Evolutionary conservation across 352 stramenopile genomes (phyloP).

Genomic region (Phytophthora cactorum): DNA sequence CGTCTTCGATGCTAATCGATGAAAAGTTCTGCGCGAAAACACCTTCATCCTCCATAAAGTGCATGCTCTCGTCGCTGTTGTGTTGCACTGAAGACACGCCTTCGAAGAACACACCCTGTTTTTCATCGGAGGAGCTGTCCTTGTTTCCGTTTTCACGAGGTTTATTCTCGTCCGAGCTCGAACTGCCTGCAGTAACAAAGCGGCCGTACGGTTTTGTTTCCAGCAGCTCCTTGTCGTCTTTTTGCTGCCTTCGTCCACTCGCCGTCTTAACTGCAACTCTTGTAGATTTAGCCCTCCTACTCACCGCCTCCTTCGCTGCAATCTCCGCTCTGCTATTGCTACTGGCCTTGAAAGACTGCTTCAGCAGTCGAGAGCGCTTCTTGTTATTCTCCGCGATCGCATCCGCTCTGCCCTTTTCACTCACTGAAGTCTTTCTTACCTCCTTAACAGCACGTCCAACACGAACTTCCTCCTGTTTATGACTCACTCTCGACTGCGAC

Average conservation of each 20-base stretch:
- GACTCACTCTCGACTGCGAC: conserved; percentile 1
- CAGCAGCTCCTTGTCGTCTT: conserved; percentile 31
- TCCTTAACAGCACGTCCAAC: conserved; percentile 15
- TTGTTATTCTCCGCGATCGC: conserved; percentile 39
- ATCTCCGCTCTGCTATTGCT: conserved; percentile 18
- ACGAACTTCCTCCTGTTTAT: conserved; percentile 38
- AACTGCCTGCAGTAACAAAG: conserved; percentile 32
- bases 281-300: neutral
- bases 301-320: conserved; percentile 22
- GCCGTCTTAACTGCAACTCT: neutral
- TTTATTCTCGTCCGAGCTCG: conserved; percentile 19
- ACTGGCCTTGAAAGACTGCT: conserved; percentile 25
- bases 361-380: conserved; percentile 38
- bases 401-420: conserved; percentile 10
- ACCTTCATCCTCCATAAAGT: conserved; percentile 64
- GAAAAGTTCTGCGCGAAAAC: conserved; percentile 58
- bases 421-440: neutral
- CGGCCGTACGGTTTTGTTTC: conserved; percentile 50
- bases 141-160: neutral
- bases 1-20: conserved; percentile 45
- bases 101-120: conserved; percentile 51
- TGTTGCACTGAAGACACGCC: conserved; percentile 75
- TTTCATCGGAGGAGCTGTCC: conserved; percentile 2
- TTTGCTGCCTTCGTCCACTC: conserved; percentile 5
- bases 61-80: conserved; percentile 60